Base-by-base conservation (phyloP, 257 asterid genomes). In the Primulina eburnea region DNA sequence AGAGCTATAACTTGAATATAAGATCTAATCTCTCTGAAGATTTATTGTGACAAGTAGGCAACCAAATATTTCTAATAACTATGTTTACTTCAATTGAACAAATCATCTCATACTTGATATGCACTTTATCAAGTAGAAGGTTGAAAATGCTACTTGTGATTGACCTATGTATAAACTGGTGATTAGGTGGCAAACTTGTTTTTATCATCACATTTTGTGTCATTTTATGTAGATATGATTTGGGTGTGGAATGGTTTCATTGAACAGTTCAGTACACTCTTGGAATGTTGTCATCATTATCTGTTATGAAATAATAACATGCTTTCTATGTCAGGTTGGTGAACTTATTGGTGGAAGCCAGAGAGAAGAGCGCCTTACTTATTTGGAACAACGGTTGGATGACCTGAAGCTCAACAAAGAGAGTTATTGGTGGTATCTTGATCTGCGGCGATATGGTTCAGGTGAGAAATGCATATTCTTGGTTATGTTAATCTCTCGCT, bases 301-400 rank as follows among this genome's bases (percentile, higher is more conserved):
- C 8, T n/a, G 37, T 43, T 61, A 7, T 24, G 28, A 16, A 58
- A 57, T 70, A 24, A 17, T 40, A 62, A 62, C 59, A 35, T 78
- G 50, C 62, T 79, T 26, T 56, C 12, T 80, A 65, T 64, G 38
- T 67, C 81, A 88, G 99, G 85, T 94, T 69, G 99, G 99, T 34
- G 97, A 94, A 76, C 97, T 94, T 58, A 89, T 94, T 65, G 99
- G 99, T 73, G 99, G 99, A 80, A 94, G 99, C 87, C 99, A 91
- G 80, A 87, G 99, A 76, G 99, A 94, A 78, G 99, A 94, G 76
- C 91, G 97, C 69, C 90, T 94, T 24, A 96, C 87, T 7, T 79
- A 81, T 71, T 81, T 94, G 77, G 99, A 94, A 73, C 83, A 77
- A 56, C 87, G 97, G 8, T 75, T 94, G 82, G 99, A 89, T 75